phyloP scores from a whole-genome alignment of 2,329 filamentous ascomycete species.

The Bipolaris sorokiniana region DNA sequence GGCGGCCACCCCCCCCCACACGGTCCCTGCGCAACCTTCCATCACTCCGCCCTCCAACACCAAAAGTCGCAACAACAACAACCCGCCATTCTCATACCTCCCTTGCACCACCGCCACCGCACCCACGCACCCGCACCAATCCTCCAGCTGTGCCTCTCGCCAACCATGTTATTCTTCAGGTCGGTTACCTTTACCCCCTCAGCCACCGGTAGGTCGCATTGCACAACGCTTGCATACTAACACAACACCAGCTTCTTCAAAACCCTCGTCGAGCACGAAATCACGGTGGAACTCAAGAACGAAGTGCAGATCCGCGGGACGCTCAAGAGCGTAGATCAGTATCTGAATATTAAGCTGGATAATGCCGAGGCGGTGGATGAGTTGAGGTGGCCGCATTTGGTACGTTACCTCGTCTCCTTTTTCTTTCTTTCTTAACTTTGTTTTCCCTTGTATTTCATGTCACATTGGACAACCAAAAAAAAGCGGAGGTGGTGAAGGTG shows the following conservation, averaged over 20 bases:
- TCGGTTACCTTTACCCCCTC: no score
- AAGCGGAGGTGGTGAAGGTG: background rate
- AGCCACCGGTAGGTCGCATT: no score
- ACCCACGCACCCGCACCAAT: no score
- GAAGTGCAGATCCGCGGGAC: constrained; percentile 96
- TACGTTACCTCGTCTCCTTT: constrained; percentile 46
- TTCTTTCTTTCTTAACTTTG: no score
- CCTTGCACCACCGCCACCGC: background rate
- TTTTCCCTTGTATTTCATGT: no score
- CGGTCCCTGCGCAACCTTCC: constrained; percentile 26
- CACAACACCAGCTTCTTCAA: constrained; percentile 76
- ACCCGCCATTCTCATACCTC: background rate
- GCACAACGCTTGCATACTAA: no score
- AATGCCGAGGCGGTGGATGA: constrained; percentile 93
- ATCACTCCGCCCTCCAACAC: constrained; percentile 1
- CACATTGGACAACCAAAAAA: background rate
- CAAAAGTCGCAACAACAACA: constrained; percentile 9
- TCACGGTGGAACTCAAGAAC: constrained; percentile 99
- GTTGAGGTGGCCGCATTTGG: constrained; percentile 91
- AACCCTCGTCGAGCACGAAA: constrained; percentile 94
- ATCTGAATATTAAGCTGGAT: constrained; percentile 98
- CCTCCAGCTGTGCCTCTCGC: no score
- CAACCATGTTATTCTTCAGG: no score
- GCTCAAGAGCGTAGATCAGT: constrained; percentile 97
- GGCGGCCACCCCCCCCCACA: constrained; percentile 24